Conservation (phyloP, 2,329 filamentous ascomycete species). For the Phaeosphaeria sp. region DNA sequence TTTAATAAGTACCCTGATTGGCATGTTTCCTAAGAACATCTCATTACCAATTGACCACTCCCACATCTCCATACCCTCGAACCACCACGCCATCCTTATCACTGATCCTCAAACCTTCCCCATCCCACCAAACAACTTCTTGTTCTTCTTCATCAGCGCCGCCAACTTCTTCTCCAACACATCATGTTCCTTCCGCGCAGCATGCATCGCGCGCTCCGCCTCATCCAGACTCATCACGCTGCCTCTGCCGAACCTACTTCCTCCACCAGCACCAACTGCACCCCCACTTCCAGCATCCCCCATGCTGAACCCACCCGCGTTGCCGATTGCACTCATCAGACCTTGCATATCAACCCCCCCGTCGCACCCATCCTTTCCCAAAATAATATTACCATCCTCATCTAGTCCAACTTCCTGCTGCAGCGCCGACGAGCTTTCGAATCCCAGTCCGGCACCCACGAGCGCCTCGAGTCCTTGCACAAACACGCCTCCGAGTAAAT, state of each 20-base stretch:
- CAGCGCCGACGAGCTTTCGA: conserved; percentile 14
- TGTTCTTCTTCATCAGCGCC: conserved; percentile 47
- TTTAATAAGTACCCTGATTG: too few relatives aligned
- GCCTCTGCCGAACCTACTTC: conserved; percentile 20
- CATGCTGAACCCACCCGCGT: conserved; percentile 14
- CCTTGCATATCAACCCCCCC: conserved; percentile 30
- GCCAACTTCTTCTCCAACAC: conserved; percentile 46
- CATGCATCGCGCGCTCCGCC: conserved; percentile 44
- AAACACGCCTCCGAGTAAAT: conserved; percentile 43
- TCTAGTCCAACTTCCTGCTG: conserved; percentile 31
- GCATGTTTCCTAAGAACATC: background rate
- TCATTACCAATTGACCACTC: background rate
- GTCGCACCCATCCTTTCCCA: conserved; percentile 11
- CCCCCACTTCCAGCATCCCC: conserved; percentile 1
- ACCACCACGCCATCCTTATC: too few relatives aligned
- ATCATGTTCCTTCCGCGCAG: conserved; percentile 45
- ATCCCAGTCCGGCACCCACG: conserved; percentile 40
- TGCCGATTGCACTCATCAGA: conserved; percentile 32
- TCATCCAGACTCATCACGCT: conserved; percentile 45
- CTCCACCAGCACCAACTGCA: background rate
- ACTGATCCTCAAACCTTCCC: conserved; percentile 1
- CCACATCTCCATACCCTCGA: too few relatives aligned
- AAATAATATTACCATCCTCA: conserved; percentile 26
- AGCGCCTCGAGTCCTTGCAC: conserved; percentile 46
- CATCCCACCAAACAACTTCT: conserved; percentile 26